Conservation (phyloP, 2,329 filamentous ascomycete species). For the Sclerotinia nivalis region DNA sequence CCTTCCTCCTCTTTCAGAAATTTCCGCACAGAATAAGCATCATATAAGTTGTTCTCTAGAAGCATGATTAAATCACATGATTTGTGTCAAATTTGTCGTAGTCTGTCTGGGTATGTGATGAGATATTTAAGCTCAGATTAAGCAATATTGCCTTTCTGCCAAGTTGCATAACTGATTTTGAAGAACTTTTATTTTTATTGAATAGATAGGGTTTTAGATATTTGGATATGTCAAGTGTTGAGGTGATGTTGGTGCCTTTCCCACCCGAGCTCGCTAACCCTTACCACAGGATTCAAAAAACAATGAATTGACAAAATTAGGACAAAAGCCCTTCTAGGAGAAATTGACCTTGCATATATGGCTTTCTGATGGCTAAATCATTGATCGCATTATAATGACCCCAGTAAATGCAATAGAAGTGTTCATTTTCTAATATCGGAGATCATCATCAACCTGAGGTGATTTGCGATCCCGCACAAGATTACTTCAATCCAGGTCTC, state of each 20-base stretch:
- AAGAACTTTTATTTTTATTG: not conserved
- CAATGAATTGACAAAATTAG: not conserved
- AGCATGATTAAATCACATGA: not conserved
- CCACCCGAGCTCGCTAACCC: not conserved
- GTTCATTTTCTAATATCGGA: not conserved
- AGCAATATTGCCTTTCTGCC: accelerated
- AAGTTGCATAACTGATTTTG: accelerated
- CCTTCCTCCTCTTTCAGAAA: not conserved
- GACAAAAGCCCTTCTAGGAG: not conserved
- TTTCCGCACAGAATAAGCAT: accelerated
- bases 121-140: too few species aligned
- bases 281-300: constrained; percentile 2
- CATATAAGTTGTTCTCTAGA: accelerated
- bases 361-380: not conserved
- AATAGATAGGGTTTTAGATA: not conserved
- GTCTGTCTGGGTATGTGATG: too few species aligned
- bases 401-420: not conserved
- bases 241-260: not conserved
- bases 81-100: not conserved
- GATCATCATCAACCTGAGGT: not conserved
- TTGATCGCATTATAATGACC: too few species aligned
- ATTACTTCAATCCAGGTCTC: not conserved
- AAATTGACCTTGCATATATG: too few species aligned
- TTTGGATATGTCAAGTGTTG: not conserved
- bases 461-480: not conserved